A percentile compares a stretch with the other conserved stretches of the same genome.
Conservation (phyloP, 2,329 filamentous ascomycete genomes). For the Rosellinia necatrix region DNA sequence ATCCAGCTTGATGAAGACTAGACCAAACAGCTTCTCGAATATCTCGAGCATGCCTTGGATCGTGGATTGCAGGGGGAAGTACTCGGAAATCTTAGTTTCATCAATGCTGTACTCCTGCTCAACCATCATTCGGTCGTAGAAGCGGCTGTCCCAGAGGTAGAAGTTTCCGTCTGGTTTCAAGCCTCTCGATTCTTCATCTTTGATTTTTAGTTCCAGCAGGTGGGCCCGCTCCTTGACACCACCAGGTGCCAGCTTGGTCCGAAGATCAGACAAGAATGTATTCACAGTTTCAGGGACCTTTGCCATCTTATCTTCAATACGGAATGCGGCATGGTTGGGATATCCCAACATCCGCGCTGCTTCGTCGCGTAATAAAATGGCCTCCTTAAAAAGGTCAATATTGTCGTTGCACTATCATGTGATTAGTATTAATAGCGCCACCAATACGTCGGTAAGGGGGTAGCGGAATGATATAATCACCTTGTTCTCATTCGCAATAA, state of each 20-base stretch:
- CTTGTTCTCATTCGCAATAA: constrained; percentile 81
- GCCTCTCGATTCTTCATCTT: constrained; percentile 64
- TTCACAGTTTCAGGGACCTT: constrained; percentile 75
- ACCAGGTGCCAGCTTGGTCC: constrained; percentile 67
- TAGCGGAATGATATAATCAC: constrained; percentile 38
- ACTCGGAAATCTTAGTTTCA: constrained; percentile 79
- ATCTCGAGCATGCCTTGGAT: constrained; percentile 80
- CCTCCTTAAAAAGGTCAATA: constrained; percentile 73
- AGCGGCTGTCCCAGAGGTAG: constrained; percentile 82
- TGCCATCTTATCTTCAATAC: constrained; percentile 85
- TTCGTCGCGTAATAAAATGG: constrained; percentile 76
- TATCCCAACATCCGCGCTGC: constrained; percentile 78
- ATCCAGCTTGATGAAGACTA: constrained; percentile 75
- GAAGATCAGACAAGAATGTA: constrained; percentile 73
- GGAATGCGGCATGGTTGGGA: constrained; percentile 74
- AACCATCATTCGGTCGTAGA: constrained; percentile 79
- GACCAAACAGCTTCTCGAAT: constrained; percentile 80
- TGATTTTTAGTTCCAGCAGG: constrained; percentile 75
- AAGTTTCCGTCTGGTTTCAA: constrained; percentile 69
- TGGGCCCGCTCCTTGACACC: constrained; percentile 72
- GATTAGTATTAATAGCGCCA: neutral
- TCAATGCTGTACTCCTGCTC: constrained; percentile 81
- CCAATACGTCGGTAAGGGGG: neutral
- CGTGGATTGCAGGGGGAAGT: constrained; percentile 77
- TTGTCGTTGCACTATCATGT: constrained; percentile 67